Conservation (phyloP, 306 rosid genomes). For the Vigna reflexopilosa region DNA sequence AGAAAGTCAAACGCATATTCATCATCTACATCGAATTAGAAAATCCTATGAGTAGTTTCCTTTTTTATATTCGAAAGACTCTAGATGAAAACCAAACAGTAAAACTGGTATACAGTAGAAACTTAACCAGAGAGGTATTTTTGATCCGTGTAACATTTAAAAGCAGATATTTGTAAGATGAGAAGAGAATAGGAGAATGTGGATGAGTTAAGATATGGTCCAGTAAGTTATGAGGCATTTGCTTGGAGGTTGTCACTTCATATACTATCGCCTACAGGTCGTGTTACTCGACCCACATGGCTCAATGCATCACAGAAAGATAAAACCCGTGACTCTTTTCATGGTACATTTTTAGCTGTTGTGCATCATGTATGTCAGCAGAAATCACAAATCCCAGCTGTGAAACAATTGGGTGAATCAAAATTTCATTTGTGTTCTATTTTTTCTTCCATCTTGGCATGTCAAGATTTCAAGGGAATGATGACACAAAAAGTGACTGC, state of each 20-base stretch:
- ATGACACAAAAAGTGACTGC: conserved; percentile 44
- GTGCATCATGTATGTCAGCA: conserved; percentile 50
- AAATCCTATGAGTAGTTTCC: no score
- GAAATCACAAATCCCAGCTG: conserved; percentile 13
- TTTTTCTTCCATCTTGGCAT: conserved; percentile 45
- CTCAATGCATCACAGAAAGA: conserved; percentile 43
- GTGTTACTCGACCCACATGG: conserved; percentile 44
- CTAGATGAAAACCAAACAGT: no score
- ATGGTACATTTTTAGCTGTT: conserved; percentile 58
- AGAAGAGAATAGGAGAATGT: conserved; percentile 25
- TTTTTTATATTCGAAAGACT: no score
- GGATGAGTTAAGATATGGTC: conserved; percentile 47
- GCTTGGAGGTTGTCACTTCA: conserved; percentile 25
- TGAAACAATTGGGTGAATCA: conserved; percentile 32
- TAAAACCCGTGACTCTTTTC: conserved; percentile 59
- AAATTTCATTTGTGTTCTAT: conserved; percentile 21
- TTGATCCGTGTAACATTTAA: conserved; percentile 5
- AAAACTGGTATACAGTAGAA: no score
- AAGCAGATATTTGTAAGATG: conserved; percentile 10
- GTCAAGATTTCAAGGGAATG: conserved; percentile 38
- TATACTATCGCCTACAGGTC: conserved; percentile 27
- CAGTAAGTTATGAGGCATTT: conserved; percentile 28
- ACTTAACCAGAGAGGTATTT: background rate
- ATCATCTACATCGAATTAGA: no score
- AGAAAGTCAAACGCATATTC: no score